phyloP scores from a whole-genome alignment of 305 asterid species.

The Euphrasia arctica region DNA sequence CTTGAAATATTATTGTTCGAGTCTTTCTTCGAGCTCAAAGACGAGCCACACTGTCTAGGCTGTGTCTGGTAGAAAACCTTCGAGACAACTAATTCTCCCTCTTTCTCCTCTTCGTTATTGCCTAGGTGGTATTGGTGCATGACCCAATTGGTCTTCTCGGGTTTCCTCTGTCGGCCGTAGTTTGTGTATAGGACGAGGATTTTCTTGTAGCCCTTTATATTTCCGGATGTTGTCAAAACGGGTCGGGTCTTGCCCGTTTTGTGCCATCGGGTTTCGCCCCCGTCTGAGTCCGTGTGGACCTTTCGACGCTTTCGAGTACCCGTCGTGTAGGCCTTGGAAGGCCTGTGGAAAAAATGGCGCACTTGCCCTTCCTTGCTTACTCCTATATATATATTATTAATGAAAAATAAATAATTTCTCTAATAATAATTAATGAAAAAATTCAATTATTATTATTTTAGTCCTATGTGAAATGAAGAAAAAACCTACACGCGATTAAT shows the following conservation, averaged over 20 bases:
- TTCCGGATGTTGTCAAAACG: conserved; percentile 32
- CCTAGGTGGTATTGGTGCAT: conserved; percentile 82
- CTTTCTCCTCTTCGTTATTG: conserved; percentile 64
- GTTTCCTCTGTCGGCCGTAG: conserved; percentile 69
- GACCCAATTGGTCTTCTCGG: conserved; percentile 75
- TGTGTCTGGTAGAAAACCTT: conserved; percentile 94
- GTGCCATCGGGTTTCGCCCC: conserved; percentile 94
- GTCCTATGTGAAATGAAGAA: not conserved
- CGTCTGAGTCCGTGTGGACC: conserved; percentile 71
- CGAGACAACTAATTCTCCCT: conserved; percentile 64
- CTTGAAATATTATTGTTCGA: not conserved
- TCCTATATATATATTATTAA: conserved; percentile 34
- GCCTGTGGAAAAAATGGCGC: conserved; percentile 91
- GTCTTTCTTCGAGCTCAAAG: conserved; percentile 33
- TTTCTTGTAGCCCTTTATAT: conserved; percentile 58
- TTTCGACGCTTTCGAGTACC: conserved; percentile 89
- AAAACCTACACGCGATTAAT: not conserved
- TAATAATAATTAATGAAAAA: no score
- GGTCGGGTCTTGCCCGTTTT: conserved; percentile 91
- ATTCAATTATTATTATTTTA: not conserved
- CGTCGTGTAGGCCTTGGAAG: conserved; percentile 87
- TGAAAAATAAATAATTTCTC: no score
- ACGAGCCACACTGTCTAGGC: conserved; percentile 67
- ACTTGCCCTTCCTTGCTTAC: conserved; percentile 78
- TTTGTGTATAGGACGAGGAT: conserved; percentile 69